Conservation (phyloP, 176 grass and related monocot species). For the Ensete glaucum region DNA sequence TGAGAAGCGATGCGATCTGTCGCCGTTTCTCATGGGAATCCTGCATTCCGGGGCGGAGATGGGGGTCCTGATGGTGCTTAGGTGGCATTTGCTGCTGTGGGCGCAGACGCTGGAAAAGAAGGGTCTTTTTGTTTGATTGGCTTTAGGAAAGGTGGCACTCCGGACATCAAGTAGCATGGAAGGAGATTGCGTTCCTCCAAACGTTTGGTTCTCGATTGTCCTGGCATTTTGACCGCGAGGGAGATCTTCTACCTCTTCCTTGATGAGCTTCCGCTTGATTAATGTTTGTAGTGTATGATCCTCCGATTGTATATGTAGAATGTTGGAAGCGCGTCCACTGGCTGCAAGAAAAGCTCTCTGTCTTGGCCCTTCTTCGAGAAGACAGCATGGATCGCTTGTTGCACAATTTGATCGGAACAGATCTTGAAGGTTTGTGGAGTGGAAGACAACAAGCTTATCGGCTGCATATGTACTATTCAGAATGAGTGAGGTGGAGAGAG, state of each 20-base stretch:
- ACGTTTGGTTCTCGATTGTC: not conserved
- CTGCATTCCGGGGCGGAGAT: not conserved
- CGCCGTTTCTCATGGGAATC: not conserved
- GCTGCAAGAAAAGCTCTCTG: not conserved
- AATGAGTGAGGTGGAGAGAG: slow-evolving; percentile 4
- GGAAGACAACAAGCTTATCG: not conserved
- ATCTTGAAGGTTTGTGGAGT: not conserved
- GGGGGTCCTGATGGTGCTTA: not conserved
- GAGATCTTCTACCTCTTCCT: not conserved
- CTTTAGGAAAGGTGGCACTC: not conserved
- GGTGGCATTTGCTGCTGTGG: not conserved
- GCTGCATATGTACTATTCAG: not conserved
- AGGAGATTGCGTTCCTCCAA: not conserved
- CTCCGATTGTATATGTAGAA: not conserved
- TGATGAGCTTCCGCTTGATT: not conserved
- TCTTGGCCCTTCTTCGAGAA: not conserved
- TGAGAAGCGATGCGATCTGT: not conserved
- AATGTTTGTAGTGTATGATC: not conserved
- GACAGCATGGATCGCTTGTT: not conserved
- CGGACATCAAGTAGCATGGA: not conserved
- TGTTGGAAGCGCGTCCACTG: not conserved
- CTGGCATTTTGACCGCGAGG: not conserved
- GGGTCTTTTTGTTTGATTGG: not conserved
- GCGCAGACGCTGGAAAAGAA: not conserved
- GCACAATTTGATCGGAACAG: not conserved